Conservation (phyloP, 768 basidiomycete genomes). For the Pisolithus tinctorius region DNA sequence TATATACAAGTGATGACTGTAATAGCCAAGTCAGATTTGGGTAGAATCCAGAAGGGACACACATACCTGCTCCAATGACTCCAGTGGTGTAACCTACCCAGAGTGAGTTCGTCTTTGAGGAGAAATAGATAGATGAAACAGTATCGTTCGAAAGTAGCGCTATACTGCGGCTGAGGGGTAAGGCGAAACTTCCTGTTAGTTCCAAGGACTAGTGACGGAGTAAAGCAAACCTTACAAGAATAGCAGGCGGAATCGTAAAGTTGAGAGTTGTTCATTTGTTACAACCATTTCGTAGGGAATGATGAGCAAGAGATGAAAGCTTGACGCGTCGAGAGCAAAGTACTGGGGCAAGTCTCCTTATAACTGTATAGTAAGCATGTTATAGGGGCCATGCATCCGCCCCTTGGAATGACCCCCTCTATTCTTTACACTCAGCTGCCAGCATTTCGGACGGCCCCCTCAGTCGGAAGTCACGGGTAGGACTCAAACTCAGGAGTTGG, state of each 20-base stretch:
- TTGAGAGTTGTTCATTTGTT: constrained; percentile 25
- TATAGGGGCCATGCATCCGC: too few relatives aligned
- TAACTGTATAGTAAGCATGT: too few relatives aligned
- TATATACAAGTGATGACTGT: constrained; percentile 59
- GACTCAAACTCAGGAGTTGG: too few relatives aligned
- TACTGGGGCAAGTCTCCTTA: too few relatives aligned
- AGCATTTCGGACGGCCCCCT: too few relatives aligned
- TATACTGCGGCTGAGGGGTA: constrained; percentile 60
- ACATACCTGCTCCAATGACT: constrained; percentile 70
- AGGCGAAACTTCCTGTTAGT: too few relatives aligned
- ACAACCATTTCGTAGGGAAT: constrained; percentile 4
- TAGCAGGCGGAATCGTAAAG: constrained; percentile 53
- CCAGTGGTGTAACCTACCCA: constrained; percentile 69
- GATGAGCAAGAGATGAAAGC: too few relatives aligned
- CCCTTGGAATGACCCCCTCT: too few relatives aligned
- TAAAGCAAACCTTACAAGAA: constrained; percentile 62
- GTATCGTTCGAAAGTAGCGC: constrained; percentile 83
- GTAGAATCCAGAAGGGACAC: neutral
- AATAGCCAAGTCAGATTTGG: constrained; percentile 1
- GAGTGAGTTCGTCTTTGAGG: constrained; percentile 3
- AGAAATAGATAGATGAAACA: neutral
- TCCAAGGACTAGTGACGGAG: neutral
- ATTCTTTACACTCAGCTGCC: too few relatives aligned
- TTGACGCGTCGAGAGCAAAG: too few relatives aligned
- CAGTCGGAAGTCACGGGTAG: too few relatives aligned